Base-by-base conservation (phyloP, 1,284 basidiomycete genomes). In the Naganishia sp. region DNA sequence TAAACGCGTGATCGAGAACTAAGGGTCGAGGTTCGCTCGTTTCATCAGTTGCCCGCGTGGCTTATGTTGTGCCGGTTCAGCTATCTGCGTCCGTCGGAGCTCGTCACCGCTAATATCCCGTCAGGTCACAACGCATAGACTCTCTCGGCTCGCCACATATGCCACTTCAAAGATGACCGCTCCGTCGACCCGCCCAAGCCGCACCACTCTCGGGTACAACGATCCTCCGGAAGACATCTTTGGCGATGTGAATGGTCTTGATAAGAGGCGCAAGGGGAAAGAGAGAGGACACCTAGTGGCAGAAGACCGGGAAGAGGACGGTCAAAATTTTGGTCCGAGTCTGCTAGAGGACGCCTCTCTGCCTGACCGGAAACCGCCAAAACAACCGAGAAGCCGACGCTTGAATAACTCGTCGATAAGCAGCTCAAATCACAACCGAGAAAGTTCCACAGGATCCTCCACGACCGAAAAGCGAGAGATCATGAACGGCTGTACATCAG, bases 371-470 rank as follows among this genome's bases (percentile, higher is more conserved):
- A 50, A 61, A 15, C 48, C 59, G 46, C 59, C 59, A 31, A 61
- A 52, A 61, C 59, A 52, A 50, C 59, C 59, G 49, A 52, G 59
- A 61, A 61, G 49, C 25, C 59, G 59, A 43, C 59, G 39, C 5
- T 6, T 61, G 48, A 61, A 39, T 21, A 52, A 61, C 42, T 15
- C 48, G 3, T 61, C 48, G 48, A 43, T 44, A 16, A 44, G 48
- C 49, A 61, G 59, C 39, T 23, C 36, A 10, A 42, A 55, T 21
- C 36, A 39, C 42, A n/a, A 42, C 31, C 59, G 48, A 28, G 23
- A 23, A 21, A 42, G n/a, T 6, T 28, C 21, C 6, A 31, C 11
- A 10, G 31, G 36, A 42, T 52, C 59, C 3, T 52, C 59, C 5
- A 43, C 16, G 5, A 46, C 23, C 5, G 45, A 42, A 6, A n/a